Percentiles rank a stretch among this genome's conserved stretches.
These are phyloP conservation scores for Chalciporus pseudorubinellus DNA, from an alignment of 768 basidiomycete genomes.

Conservation along the genomic window DNA sequence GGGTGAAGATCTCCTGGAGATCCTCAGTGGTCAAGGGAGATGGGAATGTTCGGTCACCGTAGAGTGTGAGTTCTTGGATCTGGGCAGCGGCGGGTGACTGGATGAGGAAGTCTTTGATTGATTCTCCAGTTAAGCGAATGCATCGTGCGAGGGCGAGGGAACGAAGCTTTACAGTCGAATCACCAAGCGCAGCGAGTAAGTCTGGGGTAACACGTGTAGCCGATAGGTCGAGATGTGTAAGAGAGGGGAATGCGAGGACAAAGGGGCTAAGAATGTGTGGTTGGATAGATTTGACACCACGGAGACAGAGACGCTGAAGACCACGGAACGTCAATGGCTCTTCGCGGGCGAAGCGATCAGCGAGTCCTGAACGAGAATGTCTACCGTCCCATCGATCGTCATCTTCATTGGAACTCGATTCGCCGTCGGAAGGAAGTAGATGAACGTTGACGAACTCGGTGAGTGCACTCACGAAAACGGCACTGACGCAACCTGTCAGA, in stretches of 20 bases:
- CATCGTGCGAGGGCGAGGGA: conserved; percentile 87
- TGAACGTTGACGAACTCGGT: conserved; percentile 76
- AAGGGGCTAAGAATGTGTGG: conserved; percentile 68
- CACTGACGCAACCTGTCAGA: conserved; percentile 91
- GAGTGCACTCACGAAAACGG: conserved; percentile 83
- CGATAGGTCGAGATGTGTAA: conserved; percentile 90
- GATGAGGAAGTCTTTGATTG: conserved; percentile 72
- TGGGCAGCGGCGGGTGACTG: conserved; percentile 59
- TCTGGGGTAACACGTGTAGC: conserved; percentile 81
- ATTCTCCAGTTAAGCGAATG: conserved; percentile 75
- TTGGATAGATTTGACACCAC: conserved; percentile 76
- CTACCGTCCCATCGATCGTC: conserved; percentile 30
- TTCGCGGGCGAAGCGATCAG: conserved; percentile 34
- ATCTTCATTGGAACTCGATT: conserved; percentile 46
- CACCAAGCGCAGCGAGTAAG: conserved; percentile 64
- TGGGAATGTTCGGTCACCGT: conserved; percentile 82
- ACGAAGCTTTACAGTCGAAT: conserved; percentile 67
- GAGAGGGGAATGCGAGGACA: conserved; percentile 76
- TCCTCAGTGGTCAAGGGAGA: conserved; percentile 69
- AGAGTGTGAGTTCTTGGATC: conserved; percentile 80
- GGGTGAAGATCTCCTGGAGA: conserved; percentile 60
- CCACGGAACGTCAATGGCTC: conserved; percentile 65
- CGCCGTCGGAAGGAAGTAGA: conserved; percentile 43
- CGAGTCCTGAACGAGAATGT: conserved; percentile 34
- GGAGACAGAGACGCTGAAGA: conserved; percentile 74